Evolutionary conservation across 2,329 filamentous ascomycete genomes (phyloP), one percentile per base, ranked within the genome.

Genomic region (Dactylellina leptospora): DNA sequence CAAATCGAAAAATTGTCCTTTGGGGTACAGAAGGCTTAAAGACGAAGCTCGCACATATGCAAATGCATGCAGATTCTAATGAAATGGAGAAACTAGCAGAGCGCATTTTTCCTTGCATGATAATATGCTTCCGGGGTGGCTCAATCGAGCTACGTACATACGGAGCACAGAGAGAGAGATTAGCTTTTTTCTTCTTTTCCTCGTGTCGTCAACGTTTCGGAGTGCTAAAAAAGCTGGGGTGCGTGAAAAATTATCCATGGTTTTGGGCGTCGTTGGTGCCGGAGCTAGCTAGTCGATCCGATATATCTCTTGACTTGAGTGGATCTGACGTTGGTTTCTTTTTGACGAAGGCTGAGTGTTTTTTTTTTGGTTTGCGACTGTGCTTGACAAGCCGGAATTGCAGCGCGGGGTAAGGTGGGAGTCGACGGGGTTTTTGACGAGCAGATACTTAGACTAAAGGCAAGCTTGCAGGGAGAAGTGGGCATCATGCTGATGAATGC

Each of bases 171-270:
- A 6, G 13, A 33, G 30, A 6, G 13, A 6, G 6, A 13, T 33
- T 6, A 6, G 6, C 30, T 33, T 6, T 33, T 33, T 33, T 33
- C 30, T 33, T 13, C 30, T 33, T 33, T 33, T 33, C 6, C 6
- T 48, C 10, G 4, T 4, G 28, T 59, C 36, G 38, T 40, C 23
- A 40, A 33, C 23, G 20, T 33, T 54, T 54, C 47, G 59, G 59
- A 63, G 50, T 36, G 33, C 22, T 25, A 4, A 63, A 54, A 58
- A 68, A 60, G 62, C 62, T 68, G 62, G 62, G 62, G 62, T 68
- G 62, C 62, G 62, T 68, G 62, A 60, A 53, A 58, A 66, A 68
- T 58, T 13, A 59, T 60, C 62, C 62, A 68, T 68, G 62, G 62
- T 38, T 68, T 68, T 59, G 62, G 62, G 54, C 61, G 54, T 50